A percentile compares a stretch with the other conserved stretches of the same genome.
phyloP scores from a whole-genome alignment of 208 protist genomes.

The Leishmania mexicana region DNA sequence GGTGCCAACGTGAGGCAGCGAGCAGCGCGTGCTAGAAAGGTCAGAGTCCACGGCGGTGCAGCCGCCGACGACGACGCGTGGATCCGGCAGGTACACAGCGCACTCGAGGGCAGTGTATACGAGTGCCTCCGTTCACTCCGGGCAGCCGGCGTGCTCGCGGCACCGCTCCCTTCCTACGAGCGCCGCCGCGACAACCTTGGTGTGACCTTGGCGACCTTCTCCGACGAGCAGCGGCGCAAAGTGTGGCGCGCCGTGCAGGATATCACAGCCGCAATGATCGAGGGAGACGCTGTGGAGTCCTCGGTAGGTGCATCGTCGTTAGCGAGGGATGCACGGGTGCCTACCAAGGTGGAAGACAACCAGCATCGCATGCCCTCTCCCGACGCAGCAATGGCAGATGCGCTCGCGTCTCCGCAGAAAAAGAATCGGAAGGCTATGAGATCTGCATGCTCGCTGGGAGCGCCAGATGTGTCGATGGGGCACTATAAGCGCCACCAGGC shows the following conservation, averaged over 20 bases:
- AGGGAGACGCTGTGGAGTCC: not conserved
- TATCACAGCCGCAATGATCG: not conserved
- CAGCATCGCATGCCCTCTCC: not conserved
- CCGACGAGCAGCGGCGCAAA: slow-evolving; percentile 2
- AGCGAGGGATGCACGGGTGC: not conserved
- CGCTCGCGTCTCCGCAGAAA: not conserved
- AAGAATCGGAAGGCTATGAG: not conserved
- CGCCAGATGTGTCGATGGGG: not conserved
- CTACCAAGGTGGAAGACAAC: not conserved
- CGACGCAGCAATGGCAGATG: not conserved
- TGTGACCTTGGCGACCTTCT: not conserved
- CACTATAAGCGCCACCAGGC: not conserved
- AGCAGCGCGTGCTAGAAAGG: not conserved
- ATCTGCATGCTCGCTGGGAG: too few species aligned
- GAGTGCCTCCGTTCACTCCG: slow-evolving; percentile 23
- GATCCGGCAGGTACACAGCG: not conserved
- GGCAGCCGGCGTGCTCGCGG: slow-evolving; percentile 8
- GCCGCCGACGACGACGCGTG: not conserved
- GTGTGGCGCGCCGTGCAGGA: slow-evolving; percentile 5
- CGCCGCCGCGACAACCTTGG: not conserved
- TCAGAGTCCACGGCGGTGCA: too few species aligned
- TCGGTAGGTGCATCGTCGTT: not conserved
- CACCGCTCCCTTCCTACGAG: not conserved
- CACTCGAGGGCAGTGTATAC: slow-evolving; percentile 14
- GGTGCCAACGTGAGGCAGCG: not conserved